phyloP scores from a whole-genome alignment of 2,329 filamentous ascomycete genomes.

The Cephalotrichum gorgonifer region DNA sequence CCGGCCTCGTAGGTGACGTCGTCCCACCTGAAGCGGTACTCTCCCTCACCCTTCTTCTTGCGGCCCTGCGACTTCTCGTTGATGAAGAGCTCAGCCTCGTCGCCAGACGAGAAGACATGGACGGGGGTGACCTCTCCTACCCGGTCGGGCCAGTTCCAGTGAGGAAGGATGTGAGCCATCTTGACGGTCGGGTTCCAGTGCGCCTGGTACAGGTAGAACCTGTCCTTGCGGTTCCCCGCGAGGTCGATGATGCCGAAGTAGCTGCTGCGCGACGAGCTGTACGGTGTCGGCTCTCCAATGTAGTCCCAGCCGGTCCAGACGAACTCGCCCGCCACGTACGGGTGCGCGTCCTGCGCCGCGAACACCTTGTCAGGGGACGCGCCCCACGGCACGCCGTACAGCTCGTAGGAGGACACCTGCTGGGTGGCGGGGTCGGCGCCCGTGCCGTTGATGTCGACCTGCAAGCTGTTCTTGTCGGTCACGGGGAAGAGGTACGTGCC shows the following conservation, averaged over 20 bases:
- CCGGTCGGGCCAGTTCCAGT: constrained; percentile 45
- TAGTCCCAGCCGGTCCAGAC: constrained; percentile 43
- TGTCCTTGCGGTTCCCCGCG: constrained; percentile 45
- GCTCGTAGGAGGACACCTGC: constrained; percentile 39
- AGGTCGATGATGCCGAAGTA: constrained; percentile 48
- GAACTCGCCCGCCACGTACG: constrained; percentile 42
- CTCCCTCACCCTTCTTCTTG: constrained; percentile 18
- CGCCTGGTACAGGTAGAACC: constrained; percentile 44
- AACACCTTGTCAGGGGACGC: constrained; percentile 44
- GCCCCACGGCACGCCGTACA: constrained; percentile 35
- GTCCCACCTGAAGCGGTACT: constrained; percentile 44
- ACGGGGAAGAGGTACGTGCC: constrained; percentile 45
- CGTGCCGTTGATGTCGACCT: constrained; percentile 23
- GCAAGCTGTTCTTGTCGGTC: constrained; percentile 21
- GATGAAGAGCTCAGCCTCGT: constrained; percentile 44
- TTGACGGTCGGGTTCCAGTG: constrained; percentile 37
- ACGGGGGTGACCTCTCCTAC: constrained; percentile 38
- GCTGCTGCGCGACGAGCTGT: constrained; percentile 33
- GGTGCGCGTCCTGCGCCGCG: constrained; percentile 30
- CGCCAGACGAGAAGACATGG: constrained; percentile 39
- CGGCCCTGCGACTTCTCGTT: constrained; percentile 36
- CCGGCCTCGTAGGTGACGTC: constrained; percentile 36
- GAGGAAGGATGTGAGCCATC: constrained; percentile 42
- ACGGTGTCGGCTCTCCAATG: constrained; percentile 39
- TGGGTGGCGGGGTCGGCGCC: constrained; percentile 7